Base-by-base conservation (phyloP, 1,284 basidiomycete species). In the Sporisorium graminicola region DNA sequence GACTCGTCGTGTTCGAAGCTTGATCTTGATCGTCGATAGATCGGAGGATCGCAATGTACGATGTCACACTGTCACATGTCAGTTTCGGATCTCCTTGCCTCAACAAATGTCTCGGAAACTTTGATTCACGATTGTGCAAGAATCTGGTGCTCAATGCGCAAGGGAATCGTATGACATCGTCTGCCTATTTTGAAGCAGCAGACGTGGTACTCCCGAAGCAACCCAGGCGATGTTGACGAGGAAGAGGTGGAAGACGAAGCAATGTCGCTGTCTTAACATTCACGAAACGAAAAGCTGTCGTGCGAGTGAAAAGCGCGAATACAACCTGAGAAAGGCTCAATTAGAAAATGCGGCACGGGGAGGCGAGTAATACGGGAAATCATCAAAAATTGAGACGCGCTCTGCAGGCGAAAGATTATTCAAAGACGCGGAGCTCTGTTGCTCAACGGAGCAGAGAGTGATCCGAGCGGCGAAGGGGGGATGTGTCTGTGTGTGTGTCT, bases 1-100 rank as follows among this genome's bases (percentile, higher is more conserved):
- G 65, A 27, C 35, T 77, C 31, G 52, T 77, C 6, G 74, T 77
- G 24, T 77, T 77, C 20, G 74, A 72, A 47, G 72, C 66, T 50
- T 74, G 54, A 64, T 27, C 66, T 50, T 74, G 54, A 64, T 27
- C n/a, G 22, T 24, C 16, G 47, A 14, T 33, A 33, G 18, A 5
- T n/a, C 10, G 47, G 47, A 49, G 47, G 18, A 49, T 29, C 16
- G 2, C 37, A 18, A 40, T 18, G 37, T 4, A 40, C 40, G 37
- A 2, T 40, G 14, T 40, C 16, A 40, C 14, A 5, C 20, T 43
- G 14, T 20, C n/a, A n/a, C n/a, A n/a, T n/a, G n/a, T n/a, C 29
- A 31, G 29, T 5, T 31, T 31, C 40, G n/a, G 40, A 43, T 18
- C 14, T 18, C 3, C n/a, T 40, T 4, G 8, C 16, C 9, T 18